Conservation (phyloP, 2,329 filamentous ascomycete species). For the Aspergillus fumigatus region DNA sequence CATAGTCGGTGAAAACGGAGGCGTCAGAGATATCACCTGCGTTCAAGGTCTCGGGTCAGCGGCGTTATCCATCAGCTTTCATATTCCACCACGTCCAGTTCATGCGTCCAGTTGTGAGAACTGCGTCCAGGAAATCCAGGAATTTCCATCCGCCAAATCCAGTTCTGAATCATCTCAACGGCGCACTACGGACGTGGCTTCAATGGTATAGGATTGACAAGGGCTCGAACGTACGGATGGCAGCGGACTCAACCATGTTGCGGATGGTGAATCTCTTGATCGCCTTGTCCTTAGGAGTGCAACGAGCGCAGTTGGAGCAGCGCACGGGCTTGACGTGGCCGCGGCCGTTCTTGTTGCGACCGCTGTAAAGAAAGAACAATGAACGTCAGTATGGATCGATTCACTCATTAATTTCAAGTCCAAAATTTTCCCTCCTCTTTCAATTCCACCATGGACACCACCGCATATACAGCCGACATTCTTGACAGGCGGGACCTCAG, state of each 20-base stretch:
- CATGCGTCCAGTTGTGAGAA: not conserved
- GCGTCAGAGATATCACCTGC: conserved; percentile 99
- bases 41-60: conserved; percentile 6
- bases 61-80: conserved; percentile 4
- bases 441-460: not conserved
- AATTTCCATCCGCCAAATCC: conserved; percentile 1
- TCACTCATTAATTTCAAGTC: not conserved
- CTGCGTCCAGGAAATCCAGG: not conserved
- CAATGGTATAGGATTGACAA: conserved; percentile 5
- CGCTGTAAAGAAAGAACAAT: conserved; percentile 52
- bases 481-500: not conserved
- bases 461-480: not conserved
- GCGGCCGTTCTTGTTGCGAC: conserved; percentile 99
- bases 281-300: conserved; percentile 99
- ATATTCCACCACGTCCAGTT: not conserved
- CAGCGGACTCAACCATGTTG: conserved; percentile 99
- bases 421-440: not conserved
- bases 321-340: conserved; percentile 99
- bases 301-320: conserved; percentile 83
- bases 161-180: conserved; percentile 8
- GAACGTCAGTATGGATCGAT: conserved; percentile 28
- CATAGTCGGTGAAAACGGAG: conserved; percentile 98
- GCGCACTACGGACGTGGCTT: conserved; percentile 2
- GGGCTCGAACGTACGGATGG: conserved; percentile 77
- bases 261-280: conserved; percentile 99